These are phyloP conservation scores for Penicillium griseofulvum DNA, from an alignment of 2,329 filamentous ascomycete genomes.

Conservation along the genomic window DNA sequence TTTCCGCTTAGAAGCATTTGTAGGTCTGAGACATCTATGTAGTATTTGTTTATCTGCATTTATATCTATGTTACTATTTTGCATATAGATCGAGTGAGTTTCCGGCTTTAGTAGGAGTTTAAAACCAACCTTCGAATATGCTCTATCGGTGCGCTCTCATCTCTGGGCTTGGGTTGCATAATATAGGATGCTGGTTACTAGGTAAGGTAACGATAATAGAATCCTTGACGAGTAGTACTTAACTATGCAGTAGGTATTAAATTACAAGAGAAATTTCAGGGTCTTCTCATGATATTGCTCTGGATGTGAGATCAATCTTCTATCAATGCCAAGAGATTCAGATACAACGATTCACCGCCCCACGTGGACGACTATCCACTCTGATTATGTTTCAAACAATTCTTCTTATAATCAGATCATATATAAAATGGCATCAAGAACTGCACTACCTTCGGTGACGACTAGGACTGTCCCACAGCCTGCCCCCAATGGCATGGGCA, in stretches of 20 bases:
- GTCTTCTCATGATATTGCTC: background rate
- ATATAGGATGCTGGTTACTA: background rate
- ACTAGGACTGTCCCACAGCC: slow-evolving; percentile 26
- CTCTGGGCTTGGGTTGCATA: background rate
- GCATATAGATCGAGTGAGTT: background rate
- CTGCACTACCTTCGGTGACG: slow-evolving; percentile 16
- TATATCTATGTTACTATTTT: background rate
- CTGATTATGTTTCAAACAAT: background rate
- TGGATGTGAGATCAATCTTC: background rate
- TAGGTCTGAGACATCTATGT: background rate
- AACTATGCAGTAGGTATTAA: background rate
- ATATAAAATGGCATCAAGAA: slow-evolving; percentile 22
- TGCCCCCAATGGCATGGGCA: slow-evolving; percentile 42
- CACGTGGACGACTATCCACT: background rate
- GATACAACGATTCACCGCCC: background rate
- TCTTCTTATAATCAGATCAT: slow-evolving; percentile 4
- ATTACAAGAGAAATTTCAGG: background rate
- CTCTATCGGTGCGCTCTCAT: background rate
- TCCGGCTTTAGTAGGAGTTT: background rate
- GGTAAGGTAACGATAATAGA: background rate
- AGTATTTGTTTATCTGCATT: background rate
- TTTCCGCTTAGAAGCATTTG: background rate
- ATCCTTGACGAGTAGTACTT: background rate
- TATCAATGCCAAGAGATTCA: slow-evolving; percentile 1
- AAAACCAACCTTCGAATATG: too few relatives aligned